phyloP scores from a whole-genome alignment of 2,329 filamentous ascomycete genomes.

The Phyllosticta citrichinensis region DNA sequence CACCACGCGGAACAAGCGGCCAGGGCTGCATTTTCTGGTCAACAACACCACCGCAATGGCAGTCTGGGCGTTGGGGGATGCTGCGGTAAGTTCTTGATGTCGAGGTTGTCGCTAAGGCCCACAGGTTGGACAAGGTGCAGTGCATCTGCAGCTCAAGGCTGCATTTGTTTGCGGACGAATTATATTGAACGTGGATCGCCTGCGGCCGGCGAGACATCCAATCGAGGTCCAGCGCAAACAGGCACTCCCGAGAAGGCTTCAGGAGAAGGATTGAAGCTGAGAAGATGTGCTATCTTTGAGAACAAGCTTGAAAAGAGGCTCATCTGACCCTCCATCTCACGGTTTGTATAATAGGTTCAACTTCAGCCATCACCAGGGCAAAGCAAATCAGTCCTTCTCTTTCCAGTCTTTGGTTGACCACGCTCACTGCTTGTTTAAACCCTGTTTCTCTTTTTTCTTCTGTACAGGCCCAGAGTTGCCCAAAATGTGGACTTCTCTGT shows the following conservation, averaged over 20 bases:
- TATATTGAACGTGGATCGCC: background rate
- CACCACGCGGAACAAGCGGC: background rate
- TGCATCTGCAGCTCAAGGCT: background rate
- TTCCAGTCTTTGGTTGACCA: background rate
- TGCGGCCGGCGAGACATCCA: background rate
- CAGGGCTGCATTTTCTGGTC: background rate
- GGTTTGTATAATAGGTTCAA: background rate
- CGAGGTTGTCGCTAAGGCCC: background rate
- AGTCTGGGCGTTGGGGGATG: background rate
- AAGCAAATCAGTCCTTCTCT: background rate
- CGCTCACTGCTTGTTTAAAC: background rate
- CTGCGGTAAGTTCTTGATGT: background rate
- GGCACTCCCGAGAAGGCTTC: background rate
- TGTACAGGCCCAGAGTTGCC: background rate
- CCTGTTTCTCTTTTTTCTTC: background rate
- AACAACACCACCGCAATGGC: background rate
- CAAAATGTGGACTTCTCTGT: background rate
- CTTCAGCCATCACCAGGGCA: background rate
- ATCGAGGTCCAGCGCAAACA: background rate
- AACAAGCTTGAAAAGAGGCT: background rate
- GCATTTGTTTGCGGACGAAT: background rate
- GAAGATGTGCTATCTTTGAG: background rate
- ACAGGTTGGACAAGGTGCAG: background rate
- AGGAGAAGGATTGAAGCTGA: background rate
- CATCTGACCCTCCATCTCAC: background rate